Base-by-base conservation (phyloP, 495 filamentous ascomycete species). In the Collariella sp. region DNA sequence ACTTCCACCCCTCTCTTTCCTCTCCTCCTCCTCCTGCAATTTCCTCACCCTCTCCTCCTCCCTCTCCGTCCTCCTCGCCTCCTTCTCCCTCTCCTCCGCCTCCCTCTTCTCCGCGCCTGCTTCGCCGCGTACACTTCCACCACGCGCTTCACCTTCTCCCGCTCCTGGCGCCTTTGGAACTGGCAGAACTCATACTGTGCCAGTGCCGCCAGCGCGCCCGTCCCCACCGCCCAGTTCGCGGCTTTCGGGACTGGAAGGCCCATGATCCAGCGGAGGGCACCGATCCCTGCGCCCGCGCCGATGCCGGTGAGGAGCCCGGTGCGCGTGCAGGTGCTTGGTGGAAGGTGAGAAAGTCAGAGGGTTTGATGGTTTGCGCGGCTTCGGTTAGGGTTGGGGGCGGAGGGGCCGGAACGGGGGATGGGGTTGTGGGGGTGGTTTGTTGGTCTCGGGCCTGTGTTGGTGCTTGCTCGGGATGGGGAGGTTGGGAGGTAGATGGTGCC, bases 261-360 rank as follows among this genome's bases (percentile, higher is more conserved):
- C 45, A 87, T 69, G 12, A 96, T 66, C 65, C 79, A 85, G 39
- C 85, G 77, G 38, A 88, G 54, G 35, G 81, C 83, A 40, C 91
- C 90, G 29, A 88, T 64, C 19, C 74, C 86, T 55, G 89, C 84
- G 10, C 88, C 91, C 6, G 78, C 76, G 2, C 80, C 83, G 60
- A 97, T 93, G 22, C 90, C 93, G 1, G 83, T 82, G 62, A 97
- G 70, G 52, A 95, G 70, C 15, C 87, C 82, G 60, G 93, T 84
- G 24, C 91, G 81, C 5, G 86, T 84, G 70, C 93, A 96, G 18
- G 93, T 56, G 81, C 76, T 63, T 85, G 84, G 68, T 91, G 83
- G 53, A 95, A 77, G 10, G 80, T 78, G 23, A 81, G 73, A 50
- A 90, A 84, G 64, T 95, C 87, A 44, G 82, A 72, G 9, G 82